Evolutionary conservation across 208 protist genomes (phyloP), one percentile per base, ranked within the genome.

Genomic region (Cochliopodium minus): DNA sequence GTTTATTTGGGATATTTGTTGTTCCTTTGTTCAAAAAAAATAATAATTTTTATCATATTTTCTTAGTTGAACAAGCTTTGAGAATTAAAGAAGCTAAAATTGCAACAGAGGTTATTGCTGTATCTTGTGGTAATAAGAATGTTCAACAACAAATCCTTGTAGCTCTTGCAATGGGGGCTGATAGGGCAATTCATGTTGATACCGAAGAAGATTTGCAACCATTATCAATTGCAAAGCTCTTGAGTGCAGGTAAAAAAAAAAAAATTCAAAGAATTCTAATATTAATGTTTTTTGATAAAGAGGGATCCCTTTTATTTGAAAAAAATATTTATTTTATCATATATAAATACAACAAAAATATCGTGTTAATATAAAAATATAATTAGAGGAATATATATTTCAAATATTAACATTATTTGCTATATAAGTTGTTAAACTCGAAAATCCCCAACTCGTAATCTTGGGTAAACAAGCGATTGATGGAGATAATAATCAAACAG

Each of bases 401-500:
- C 47, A 62, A 86, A 0, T 43, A 20, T 43, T 43, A 20, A 43
- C 38, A 20, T 43, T 43, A 17, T 43, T 43, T 43, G 17, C 38
- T 43, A 20, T 43, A 13, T 4, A 15, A 7, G 20, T 62, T 10
- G 68, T 57, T 22, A 53, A 70, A 25, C 58, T 67, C 26, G 71
- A 81, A 58, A 42, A 73, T 55, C 61, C 72, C 30, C 26, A 66
- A 25, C 7, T 84, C 1, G 62, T 84, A 4, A 34, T 84, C 1
- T 48, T 85, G 0, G 91, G 91, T 48, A 96, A 96, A 72, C 91
- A 96, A 71, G 83, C 87, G 17, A 90, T 96, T 38, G 91, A 96
- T 65, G 83, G 81, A 34, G 91, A 96, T 66, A 72, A 71, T 56
- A 86, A 87, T 71, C 82, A 79, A 67, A 92, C 87, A 1, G 72